These are phyloP conservation scores for Adansonia digitata DNA, from an alignment of 345 rosid species.

Conservation along the genomic window DNA sequence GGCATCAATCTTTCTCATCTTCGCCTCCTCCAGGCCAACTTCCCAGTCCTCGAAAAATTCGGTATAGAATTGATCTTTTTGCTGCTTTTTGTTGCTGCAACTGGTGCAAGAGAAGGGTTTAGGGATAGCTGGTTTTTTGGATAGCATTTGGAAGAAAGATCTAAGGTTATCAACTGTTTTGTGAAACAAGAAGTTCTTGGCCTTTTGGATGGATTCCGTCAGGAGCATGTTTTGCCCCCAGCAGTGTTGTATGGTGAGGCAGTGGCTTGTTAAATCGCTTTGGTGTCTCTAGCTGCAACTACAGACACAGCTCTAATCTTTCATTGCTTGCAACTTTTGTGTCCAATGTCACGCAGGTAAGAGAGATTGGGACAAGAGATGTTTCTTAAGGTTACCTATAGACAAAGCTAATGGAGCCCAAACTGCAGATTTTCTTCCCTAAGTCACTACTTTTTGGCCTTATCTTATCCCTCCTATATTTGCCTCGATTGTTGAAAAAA, in stretches of 20 bases:
- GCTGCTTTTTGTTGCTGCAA: constrained; percentile 15
- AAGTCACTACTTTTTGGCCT: constrained; percentile 16
- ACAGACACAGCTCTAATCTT: constrained; percentile 9
- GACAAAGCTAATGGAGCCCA: constrained; percentile 17
- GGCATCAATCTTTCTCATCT: constrained; percentile 16
- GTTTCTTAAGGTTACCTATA: constrained; percentile 7
- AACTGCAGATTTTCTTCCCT: constrained; percentile 13
- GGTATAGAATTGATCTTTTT: constrained; percentile 22
- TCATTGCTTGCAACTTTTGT: constrained; percentile 1
- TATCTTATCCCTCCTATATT: not conserved
- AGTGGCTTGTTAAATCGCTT: not conserved
- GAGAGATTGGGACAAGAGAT: constrained; percentile 22
- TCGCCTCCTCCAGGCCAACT: constrained; percentile 27
- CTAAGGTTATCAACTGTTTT: constrained; percentile 46
- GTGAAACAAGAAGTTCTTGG: constrained; percentile 47
- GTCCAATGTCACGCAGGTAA: constrained; percentile 8
- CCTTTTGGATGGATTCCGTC: constrained; percentile 47
- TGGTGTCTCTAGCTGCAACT: constrained; percentile 14
- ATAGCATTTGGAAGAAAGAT: constrained; percentile 41
- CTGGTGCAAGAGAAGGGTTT: constrained; percentile 34
- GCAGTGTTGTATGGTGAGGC: not conserved
- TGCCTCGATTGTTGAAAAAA: too few species aligned
- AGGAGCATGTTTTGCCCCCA: constrained; percentile 35
- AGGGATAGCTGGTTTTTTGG: constrained; percentile 35
- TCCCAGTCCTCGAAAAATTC: constrained; percentile 35